Evolutionary conservation across 2,329 filamentous ascomycete genomes (phyloP).

Genomic region (Cordyceps fumosorosea): DNA sequence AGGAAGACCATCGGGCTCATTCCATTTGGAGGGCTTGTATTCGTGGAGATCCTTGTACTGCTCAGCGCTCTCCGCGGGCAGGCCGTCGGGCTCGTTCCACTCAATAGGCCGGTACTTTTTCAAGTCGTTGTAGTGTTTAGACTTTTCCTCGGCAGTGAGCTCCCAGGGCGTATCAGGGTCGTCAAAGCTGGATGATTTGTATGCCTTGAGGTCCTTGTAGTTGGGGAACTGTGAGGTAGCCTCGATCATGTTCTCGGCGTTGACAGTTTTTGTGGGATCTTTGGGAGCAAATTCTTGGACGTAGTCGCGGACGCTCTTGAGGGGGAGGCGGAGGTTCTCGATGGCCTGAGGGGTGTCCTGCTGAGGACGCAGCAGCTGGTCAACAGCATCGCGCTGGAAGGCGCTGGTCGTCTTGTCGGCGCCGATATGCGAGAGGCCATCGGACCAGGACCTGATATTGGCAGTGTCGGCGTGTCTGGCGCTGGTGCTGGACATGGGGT

Average conservation of each 20-base stretch:
- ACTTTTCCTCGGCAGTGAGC: slow-evolving; percentile 22
- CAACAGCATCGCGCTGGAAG: slow-evolving; percentile 37
- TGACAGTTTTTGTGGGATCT: slow-evolving; percentile 8
- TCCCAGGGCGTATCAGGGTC: slow-evolving; percentile 21
- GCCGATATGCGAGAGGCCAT: slow-evolving; percentile 30
- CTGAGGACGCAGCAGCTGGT: slow-evolving; percentile 35
- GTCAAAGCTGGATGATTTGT: slow-evolving; percentile 25
- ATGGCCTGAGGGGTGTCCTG: slow-evolving; percentile 17
- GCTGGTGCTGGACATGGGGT: slow-evolving; percentile 27
- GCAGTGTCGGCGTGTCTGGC: slow-evolving; percentile 31
- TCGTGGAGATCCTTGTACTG: slow-evolving; percentile 24
- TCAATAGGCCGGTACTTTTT: slow-evolving; percentile 21
- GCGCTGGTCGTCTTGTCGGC: slow-evolving; percentile 38
- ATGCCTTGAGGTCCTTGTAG: slow-evolving; percentile 32
- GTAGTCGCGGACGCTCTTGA: slow-evolving; percentile 29
- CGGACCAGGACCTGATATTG: slow-evolving; percentile 29
- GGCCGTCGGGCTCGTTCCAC: slow-evolving; percentile 19
- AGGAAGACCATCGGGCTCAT: slow-evolving; percentile 20
- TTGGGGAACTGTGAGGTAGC: slow-evolving; percentile 21
- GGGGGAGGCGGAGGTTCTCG: slow-evolving; percentile 25
- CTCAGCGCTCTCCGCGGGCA: slow-evolving; percentile 10
- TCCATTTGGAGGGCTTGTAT: slow-evolving; percentile 24
- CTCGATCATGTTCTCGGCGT: slow-evolving; percentile 20
- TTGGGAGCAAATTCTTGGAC: slow-evolving; percentile 20
- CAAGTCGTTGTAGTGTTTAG: slow-evolving; percentile 24